A percentile compares a stretch with the other conserved stretches of the same genome.
Evolutionary conservation across 2,329 filamentous ascomycete species (phyloP).

Genomic region (Verticillium nonalfalfae): DNA sequence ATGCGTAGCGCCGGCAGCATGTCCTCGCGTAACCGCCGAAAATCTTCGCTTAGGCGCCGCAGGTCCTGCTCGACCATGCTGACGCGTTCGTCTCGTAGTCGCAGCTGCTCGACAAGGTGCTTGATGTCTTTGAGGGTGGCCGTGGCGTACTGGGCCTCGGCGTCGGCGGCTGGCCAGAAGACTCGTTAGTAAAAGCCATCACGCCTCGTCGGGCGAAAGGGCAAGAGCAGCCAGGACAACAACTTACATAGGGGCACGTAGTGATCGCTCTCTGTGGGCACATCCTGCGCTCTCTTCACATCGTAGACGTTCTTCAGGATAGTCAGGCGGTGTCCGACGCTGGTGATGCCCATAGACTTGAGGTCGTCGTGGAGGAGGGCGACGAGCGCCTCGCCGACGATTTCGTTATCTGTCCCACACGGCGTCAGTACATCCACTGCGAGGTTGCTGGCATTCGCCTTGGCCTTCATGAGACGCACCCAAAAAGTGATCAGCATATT

Average conservation of each 20-base stretch:
- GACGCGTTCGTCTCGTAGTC: constrained; percentile 86
- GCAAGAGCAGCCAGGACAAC: constrained; percentile 1
- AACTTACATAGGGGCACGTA: constrained; percentile 85
- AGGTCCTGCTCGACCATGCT: constrained; percentile 76
- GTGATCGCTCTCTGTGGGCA: constrained; percentile 86
- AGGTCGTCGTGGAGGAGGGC: constrained; percentile 87
- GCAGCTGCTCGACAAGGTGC: constrained; percentile 82
- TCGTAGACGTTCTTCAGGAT: constrained; percentile 96
- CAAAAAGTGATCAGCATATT: constrained; percentile 78
- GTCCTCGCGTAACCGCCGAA: constrained; percentile 82
- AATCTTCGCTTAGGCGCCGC: constrained; percentile 79
- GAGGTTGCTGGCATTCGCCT: no score
- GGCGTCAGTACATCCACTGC: constrained; percentile 10
- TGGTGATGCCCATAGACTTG: constrained; percentile 88
- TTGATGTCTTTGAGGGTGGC: constrained; percentile 92
- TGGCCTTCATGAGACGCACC: constrained; percentile 47
- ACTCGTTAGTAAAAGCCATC: constrained; percentile 2
- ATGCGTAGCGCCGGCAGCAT: constrained; percentile 84
- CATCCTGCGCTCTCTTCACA: constrained; percentile 87
- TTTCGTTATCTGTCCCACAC: constrained; percentile 69
- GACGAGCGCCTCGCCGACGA: constrained; percentile 85
- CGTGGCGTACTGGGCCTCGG: constrained; percentile 74
- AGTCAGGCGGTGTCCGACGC: constrained; percentile 88
- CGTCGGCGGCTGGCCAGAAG: constrained; percentile 67
- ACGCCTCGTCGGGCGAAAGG: no score